phyloP scores from a whole-genome alignment of 2,329 filamentous ascomycete genomes.

The Magnaporthales sp. region DNA sequence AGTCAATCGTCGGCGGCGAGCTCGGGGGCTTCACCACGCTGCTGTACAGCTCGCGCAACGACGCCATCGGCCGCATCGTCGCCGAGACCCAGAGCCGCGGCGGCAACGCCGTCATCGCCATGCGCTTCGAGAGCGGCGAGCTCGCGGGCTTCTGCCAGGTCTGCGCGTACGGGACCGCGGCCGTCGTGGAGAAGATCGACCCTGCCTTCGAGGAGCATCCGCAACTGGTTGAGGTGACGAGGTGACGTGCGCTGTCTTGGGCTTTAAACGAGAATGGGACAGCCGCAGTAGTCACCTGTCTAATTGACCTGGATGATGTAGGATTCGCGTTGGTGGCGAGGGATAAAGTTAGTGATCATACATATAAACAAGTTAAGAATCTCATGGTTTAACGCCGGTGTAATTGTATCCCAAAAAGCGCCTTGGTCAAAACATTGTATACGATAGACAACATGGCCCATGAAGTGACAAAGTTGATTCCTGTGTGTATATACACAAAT shows the following conservation, averaged over 20 bases:
- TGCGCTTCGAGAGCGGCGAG: conserved; percentile 49
- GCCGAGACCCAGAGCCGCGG: conserved; percentile 47
- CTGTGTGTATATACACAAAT: no score
- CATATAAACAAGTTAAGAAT: no score
- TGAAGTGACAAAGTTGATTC: no score
- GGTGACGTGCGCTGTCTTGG: neutral
- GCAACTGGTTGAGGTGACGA: conserved; percentile 13
- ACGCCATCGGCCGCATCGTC: conserved; percentile 46
- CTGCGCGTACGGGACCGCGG: conserved; percentile 52
- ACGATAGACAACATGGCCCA: no score
- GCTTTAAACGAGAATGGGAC: neutral
- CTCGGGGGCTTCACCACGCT: conserved; percentile 49
- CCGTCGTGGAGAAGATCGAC: conserved; percentile 46
- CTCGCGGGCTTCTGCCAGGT: conserved; percentile 48
- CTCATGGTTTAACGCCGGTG: no score
- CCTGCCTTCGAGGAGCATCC: conserved; percentile 14
- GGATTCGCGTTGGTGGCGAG: no score
- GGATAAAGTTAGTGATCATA: no score
- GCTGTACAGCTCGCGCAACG: conserved; percentile 50
- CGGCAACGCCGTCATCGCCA: conserved; percentile 50
- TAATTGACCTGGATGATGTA: no score
- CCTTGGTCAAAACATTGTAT: no score
- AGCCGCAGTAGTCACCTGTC: no score
- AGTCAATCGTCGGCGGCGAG: conserved; percentile 50
- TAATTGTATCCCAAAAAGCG: no score